Base-by-base conservation (phyloP, 1,139 yeast genomes). In the Taphrina populina region DNA sequence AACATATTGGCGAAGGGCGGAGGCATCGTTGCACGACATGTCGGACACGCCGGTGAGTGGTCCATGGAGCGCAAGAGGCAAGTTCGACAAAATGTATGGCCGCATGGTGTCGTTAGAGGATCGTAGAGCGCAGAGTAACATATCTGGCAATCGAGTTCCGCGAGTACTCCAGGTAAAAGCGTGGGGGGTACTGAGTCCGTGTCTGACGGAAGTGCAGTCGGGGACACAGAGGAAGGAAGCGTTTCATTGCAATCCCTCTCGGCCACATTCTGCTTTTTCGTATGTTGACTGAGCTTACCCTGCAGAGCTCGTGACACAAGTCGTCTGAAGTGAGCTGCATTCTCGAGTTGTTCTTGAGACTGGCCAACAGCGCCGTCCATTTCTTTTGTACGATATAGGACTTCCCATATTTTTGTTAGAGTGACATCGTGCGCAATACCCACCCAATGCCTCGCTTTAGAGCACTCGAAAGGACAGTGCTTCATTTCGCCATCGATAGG, bases 41-140 rank as follows among this genome's bases (percentile, higher is more conserved):
- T 40, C 8, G 59, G 58, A 23, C 59, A 57, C 11, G 33, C 45
- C 23, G 58, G 51, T 5, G 56, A 47, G 11, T 57, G 58, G 19
- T 55, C 54, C 19, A 47, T 43, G n/a, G 59, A 49, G 29, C 58
- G 52, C 27, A 53, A 21, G 17, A 57, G 49, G 11, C 59, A 57
- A 10, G 52, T 39, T 15, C 55, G 52, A 27, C 59, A 57, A 26
- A 57, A 57, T 4, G 58, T 45, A 35, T 57, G 59, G 4, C 59
- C 59, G 26, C 59, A 57, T 13, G 56, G 58, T 10, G 58, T 54
- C 26, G 57, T 54, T 8, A 54, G 52, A 15, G 59, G 59, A n/a
- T 57, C 59, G 24, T 39, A 54, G 15, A 57, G 33, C 24, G 52
- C 40, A 6, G 41, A 49, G 29, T 40, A 57, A 33, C 59, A 57